These are phyloP conservation scores for Pythium angustatum DNA, from an alignment of 352 stramenopile genomes.

Conservation along the genomic window DNA sequence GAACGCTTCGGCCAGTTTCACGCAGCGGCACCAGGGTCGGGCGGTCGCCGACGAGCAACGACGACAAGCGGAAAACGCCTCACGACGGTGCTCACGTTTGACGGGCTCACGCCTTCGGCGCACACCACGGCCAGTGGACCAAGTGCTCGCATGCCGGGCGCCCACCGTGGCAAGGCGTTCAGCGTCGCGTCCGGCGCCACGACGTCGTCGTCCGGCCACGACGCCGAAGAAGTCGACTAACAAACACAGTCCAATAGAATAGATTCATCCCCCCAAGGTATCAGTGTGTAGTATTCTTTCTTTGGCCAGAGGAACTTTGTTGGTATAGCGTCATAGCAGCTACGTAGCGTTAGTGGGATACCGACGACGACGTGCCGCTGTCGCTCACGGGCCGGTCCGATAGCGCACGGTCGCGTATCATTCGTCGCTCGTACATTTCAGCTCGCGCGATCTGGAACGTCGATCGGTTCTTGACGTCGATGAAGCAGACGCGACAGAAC, in stretches of 20 bases:
- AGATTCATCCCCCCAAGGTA: too few relatives aligned
- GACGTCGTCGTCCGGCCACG: neutral
- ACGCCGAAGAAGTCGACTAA: constrained; percentile 13
- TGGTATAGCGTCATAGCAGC: neutral
- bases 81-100: constrained; percentile 14
- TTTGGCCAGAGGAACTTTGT: too few relatives aligned
- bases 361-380: constrained; percentile 5
- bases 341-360: neutral
- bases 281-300: too few relatives aligned
- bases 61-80: constrained; percentile 22
- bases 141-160: neutral
- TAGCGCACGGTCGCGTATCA: constrained; percentile 8
- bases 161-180: constrained; percentile 19
- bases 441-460: constrained; percentile 18
- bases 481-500: constrained; percentile 25
- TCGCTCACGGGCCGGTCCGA: constrained; percentile 18
- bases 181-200: constrained; percentile 18
- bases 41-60: constrained; percentile 16
- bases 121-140: neutral
- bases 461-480: constrained; percentile 22
- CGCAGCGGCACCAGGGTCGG: constrained; percentile 5
- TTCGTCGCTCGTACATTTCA: constrained; percentile 19
- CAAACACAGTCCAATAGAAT: too few relatives aligned
- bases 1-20: constrained; percentile 20
- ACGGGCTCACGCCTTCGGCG: neutral